Conservation (phyloP, 1,139 yeast species). For the Insectozyma bohioensis region DNA sequence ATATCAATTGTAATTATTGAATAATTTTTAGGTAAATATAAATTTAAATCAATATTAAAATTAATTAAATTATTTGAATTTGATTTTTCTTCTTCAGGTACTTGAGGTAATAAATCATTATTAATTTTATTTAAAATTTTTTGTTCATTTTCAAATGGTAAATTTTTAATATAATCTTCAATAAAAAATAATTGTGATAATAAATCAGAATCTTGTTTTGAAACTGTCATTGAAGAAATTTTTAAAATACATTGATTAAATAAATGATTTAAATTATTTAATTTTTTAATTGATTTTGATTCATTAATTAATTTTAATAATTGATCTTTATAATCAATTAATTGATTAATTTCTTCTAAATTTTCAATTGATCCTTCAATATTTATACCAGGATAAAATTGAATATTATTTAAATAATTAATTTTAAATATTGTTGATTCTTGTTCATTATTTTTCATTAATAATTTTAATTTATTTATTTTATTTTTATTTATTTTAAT, state of each 20-base stretch:
- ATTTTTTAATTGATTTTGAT: slow-evolving; percentile 10
- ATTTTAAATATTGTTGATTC: slow-evolving; percentile 8
- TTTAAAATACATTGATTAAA: slow-evolving; percentile 21
- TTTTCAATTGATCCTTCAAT: slow-evolving; percentile 1
- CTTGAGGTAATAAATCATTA: slow-evolving; percentile 15
- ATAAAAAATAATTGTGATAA: slow-evolving; percentile 28
- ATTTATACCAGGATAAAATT: slow-evolving; percentile 17
- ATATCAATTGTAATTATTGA: slow-evolving; percentile 60
- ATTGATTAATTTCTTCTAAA: slow-evolving; percentile 15
- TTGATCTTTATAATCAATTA: slow-evolving; percentile 20
- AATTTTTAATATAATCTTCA: slow-evolving; percentile 33
- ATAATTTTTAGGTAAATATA: slow-evolving; percentile 52
- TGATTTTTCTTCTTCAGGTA: slow-evolving; percentile 2
- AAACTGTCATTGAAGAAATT: slow-evolving; percentile 25
- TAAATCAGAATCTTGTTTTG: slow-evolving; percentile 21
- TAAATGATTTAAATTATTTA: slow-evolving; percentile 3
- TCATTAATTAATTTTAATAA: slow-evolving; percentile 13
- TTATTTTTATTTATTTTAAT: slow-evolving; percentile 26
- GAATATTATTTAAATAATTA: slow-evolving; percentile 3
- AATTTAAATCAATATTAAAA: slow-evolving; percentile 19
- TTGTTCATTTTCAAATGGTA: slow-evolving; percentile 26
- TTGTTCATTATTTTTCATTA: slow-evolving; percentile 16
- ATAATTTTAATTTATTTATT: slow-evolving; percentile 18
- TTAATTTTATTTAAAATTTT: background rate
- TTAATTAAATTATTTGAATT: slow-evolving; percentile 3